These are phyloP conservation scores for Podila horticola DNA, from an alignment of 192 early-diverging fungal species.

Conservation along the genomic window DNA sequence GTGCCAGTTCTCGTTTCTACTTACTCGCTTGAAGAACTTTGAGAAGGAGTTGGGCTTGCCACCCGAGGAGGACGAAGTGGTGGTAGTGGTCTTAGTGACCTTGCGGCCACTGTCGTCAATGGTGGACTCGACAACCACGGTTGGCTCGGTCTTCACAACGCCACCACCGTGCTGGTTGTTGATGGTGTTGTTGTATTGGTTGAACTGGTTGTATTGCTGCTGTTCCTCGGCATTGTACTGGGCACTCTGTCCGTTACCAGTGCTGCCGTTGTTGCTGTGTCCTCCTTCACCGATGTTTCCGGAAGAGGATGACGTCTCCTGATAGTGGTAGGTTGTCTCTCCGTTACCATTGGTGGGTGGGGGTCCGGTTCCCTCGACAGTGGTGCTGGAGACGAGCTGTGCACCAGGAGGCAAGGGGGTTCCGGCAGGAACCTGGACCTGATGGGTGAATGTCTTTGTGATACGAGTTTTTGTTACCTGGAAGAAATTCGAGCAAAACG, in stretches of 20 bases:
- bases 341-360: not conserved
- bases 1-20: not conserved
- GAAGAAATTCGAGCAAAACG: not conserved
- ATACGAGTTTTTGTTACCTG: slow-evolving; percentile 7
- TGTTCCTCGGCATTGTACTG: slow-evolving; percentile 11
- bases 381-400: slow-evolving; percentile 19
- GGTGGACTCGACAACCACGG: slow-evolving; percentile 31
- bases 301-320: not conserved
- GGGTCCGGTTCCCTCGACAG: slow-evolving; percentile 3
- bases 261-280: not conserved
- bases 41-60: slow-evolving; percentile 13
- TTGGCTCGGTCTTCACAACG: slow-evolving; percentile 22
- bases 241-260: not conserved
- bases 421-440: slow-evolving; percentile 47
- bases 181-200: slow-evolving; percentile 6
- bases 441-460: slow-evolving; percentile 46
- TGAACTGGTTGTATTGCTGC: slow-evolving; percentile 7
- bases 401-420: slow-evolving; percentile 40
- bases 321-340: not conserved
- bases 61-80: slow-evolving; percentile 18
- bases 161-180: slow-evolving; percentile 11
- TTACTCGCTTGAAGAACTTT: slow-evolving; percentile 51
- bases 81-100: slow-evolving; percentile 47
- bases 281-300: not conserved
- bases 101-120: slow-evolving; percentile 40